Evolutionary conservation across 805 yeast genomes (phyloP).

Genomic region (Lachancea dasiensis): DNA sequence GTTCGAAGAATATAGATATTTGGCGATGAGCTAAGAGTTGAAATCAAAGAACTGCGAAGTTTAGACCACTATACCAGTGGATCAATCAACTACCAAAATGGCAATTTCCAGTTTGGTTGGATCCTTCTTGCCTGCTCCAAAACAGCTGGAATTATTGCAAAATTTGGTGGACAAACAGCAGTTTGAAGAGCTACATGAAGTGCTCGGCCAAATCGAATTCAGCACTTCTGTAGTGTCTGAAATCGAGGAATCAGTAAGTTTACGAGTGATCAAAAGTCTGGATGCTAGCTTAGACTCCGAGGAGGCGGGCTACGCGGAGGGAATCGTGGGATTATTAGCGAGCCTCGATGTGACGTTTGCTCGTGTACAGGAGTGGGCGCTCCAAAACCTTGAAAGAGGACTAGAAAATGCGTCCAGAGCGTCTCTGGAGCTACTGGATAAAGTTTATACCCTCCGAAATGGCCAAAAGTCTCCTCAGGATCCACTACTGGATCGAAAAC

Average conservation of each 20-base stretch:
- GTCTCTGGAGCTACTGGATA: background rate
- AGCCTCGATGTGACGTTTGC: conserved; percentile 2
- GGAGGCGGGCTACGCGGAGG: background rate
- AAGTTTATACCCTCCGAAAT: background rate
- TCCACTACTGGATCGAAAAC: conserved; percentile 12
- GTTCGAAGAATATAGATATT: no score
- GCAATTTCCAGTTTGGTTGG: conserved; percentile 4
- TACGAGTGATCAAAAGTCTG: background rate
- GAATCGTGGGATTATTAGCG: background rate
- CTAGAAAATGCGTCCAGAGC: background rate
- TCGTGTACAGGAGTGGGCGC: conserved; percentile 1
- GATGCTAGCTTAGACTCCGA: background rate
- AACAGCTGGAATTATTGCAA: conserved; percentile 6
- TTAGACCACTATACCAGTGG: background rate
- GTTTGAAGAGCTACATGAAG: conserved; percentile 4
- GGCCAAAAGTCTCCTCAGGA: conserved; percentile 7
- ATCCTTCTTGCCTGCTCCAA: conserved; percentile 5
- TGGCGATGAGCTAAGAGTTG: conserved; percentile 1
- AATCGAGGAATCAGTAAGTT: background rate
- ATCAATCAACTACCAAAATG: background rate
- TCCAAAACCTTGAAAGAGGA: background rate
- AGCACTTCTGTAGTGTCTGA: background rate
- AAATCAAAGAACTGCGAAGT: background rate
- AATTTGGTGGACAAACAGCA: conserved; percentile 2
- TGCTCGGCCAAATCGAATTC: conserved; percentile 4